phyloP scores from a whole-genome alignment of 176 grass and related monocot species.

The Eragrostis nindensis region DNA sequence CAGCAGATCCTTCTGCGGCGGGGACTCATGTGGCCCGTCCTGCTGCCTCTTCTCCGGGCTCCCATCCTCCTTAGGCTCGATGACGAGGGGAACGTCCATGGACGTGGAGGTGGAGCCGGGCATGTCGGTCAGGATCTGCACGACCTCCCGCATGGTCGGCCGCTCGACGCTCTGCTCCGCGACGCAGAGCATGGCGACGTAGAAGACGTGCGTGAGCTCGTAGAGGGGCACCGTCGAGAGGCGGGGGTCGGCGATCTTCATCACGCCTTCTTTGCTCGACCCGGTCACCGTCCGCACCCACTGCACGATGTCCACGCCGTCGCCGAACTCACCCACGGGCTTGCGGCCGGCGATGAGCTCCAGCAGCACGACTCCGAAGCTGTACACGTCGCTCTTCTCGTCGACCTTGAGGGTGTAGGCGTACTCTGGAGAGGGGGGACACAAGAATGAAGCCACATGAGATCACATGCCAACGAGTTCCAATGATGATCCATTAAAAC shows the following conservation, averaged over 20 bases:
- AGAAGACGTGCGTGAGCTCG: slow-evolving; percentile 72
- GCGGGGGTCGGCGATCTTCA: slow-evolving; percentile 61
- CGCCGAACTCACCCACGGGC: slow-evolving; percentile 85
- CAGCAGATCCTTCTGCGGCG: slow-evolving; percentile 53
- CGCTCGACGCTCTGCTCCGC: slow-evolving; percentile 78
- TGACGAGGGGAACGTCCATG: not conserved
- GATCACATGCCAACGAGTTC: slow-evolving; percentile 15
- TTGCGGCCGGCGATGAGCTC: slow-evolving; percentile 69
- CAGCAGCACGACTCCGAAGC: slow-evolving; percentile 82
- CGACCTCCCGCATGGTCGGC: slow-evolving; percentile 91
- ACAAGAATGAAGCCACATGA: slow-evolving; percentile 9
- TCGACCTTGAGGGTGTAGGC: slow-evolving; percentile 97
- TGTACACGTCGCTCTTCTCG: slow-evolving; percentile 96
- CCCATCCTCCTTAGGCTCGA: not conserved
- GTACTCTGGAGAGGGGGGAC: slow-evolving; percentile 53
- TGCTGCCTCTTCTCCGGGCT: not conserved
- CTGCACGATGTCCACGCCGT: slow-evolving; percentile 93
- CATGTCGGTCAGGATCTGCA: slow-evolving; percentile 75
- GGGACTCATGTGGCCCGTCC: slow-evolving; percentile 30
- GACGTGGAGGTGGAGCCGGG: slow-evolving; percentile 14
- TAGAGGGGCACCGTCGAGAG: slow-evolving; percentile 63
- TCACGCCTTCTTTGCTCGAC: slow-evolving; percentile 66
- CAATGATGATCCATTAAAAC: slow-evolving; percentile 48
- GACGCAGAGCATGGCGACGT: slow-evolving; percentile 82
- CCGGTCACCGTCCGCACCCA: slow-evolving; percentile 69